A percentile compares a stretch with the other conserved stretches of the same genome.
Conservation (phyloP, 2,329 filamentous ascomycete species). For the Talaromyces piceae region DNA sequence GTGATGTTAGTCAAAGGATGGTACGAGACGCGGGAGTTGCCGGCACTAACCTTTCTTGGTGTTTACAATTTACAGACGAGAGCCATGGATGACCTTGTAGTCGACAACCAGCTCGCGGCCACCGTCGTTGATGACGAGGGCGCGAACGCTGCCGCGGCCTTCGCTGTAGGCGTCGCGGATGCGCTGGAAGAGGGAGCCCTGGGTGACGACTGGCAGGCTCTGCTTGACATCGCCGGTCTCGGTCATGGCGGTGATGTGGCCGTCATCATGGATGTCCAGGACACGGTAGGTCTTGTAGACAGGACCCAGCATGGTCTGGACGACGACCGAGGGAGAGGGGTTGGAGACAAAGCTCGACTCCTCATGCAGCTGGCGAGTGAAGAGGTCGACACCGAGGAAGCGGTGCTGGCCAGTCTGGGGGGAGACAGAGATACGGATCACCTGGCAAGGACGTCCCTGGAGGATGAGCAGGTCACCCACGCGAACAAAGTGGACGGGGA, state of each 20-base stretch:
- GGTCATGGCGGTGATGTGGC: conserved; percentile 87
- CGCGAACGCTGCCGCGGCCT: conserved; percentile 86
- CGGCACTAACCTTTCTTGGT: conserved; percentile 9
- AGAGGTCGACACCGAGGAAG: conserved; percentile 98
- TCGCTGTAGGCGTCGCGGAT: conserved; percentile 79
- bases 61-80: conserved; percentile 8
- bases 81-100: conserved; percentile 92
- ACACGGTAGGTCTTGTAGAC: conserved; percentile 99
- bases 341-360: conserved; percentile 97
- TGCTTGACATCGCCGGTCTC: conserved; percentile 99
- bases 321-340: conserved; percentile 90
- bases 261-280: conserved; percentile 86
- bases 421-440: conserved; percentile 98
- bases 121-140: conserved; percentile 89
- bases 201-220: conserved; percentile 83
- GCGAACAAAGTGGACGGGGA: conserved; percentile 99
- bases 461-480: conserved; percentile 98
- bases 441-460: conserved; percentile 97
- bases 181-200: conserved; percentile 78
- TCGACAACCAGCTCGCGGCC: conserved; percentile 94
- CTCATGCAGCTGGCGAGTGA: conserved; percentile 99
- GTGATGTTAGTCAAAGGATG: conserved; percentile 1
- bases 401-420: conserved; percentile 98
- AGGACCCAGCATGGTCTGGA: conserved; percentile 98
- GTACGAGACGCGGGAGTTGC: conserved; percentile 2